phyloP scores from a whole-genome alignment of 345 rosid genomes.

The Acer negundo region DNA sequence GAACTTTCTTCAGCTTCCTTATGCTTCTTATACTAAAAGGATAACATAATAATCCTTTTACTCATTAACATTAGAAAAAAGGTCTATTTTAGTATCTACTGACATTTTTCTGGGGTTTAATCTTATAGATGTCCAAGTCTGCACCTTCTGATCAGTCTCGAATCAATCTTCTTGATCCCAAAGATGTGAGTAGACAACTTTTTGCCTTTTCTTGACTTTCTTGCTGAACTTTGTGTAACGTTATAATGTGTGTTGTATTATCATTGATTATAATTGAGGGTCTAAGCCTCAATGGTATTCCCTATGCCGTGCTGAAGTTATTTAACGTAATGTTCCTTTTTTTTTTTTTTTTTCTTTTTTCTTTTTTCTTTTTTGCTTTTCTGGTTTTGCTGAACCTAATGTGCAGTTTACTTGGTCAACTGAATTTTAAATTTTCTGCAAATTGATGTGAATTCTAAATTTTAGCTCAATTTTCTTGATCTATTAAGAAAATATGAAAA shows the following conservation, averaged over 20 bases:
- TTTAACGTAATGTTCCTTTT: neutral
- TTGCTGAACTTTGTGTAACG: neutral
- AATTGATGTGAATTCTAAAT: neutral
- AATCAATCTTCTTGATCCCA: slow-evolving; percentile 93
- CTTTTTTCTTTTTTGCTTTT: neutral
- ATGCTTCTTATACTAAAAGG: neutral
- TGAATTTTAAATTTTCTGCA: neutral
- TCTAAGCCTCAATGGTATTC: neutral
- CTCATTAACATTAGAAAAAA: neutral
- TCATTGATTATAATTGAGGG: neutral
- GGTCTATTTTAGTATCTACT: neutral
- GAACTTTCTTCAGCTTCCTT: neutral
- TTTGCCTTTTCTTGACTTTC: slow-evolving; percentile 16
- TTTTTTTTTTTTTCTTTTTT: neutral
- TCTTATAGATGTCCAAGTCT: slow-evolving; percentile 91
- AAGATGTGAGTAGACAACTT: slow-evolving; percentile 65
- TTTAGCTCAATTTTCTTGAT: neutral
- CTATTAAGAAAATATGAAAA: slow-evolving; percentile 3
- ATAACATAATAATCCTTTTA: neutral
- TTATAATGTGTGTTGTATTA: neutral
- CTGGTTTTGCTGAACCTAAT: neutral
- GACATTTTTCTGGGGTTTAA: slow-evolving; percentile 27
- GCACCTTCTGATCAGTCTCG: slow-evolving; percentile 90
- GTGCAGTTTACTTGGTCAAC: neutral
- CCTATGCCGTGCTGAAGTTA: neutral